Evolutionary conservation across 345 rosid species (phyloP).

Genomic region (Brassica juncea): DNA sequence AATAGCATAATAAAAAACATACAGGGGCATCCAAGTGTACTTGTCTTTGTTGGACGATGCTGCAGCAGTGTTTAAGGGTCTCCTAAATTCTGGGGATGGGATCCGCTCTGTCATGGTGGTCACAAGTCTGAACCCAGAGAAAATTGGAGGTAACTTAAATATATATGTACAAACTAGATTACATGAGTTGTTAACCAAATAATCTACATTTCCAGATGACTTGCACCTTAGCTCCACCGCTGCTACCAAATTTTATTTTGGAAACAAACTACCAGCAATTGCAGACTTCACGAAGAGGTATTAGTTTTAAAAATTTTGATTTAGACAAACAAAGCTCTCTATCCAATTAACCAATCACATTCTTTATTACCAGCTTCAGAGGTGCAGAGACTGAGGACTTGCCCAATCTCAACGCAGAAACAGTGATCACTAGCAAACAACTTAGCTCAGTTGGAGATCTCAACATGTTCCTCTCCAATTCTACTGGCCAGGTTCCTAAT

Average conservation of each 20-base stretch:
- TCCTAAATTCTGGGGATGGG: not conserved
- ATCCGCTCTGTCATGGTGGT: not conserved
- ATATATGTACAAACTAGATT: too few relatives aligned
- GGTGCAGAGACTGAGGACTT: not conserved
- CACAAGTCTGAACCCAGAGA: not conserved
- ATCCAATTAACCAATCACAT: not conserved
- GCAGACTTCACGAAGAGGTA: not conserved
- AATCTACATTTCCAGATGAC: not conserved
- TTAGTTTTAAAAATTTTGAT: too few relatives aligned
- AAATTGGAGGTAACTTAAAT: not conserved
- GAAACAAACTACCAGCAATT: not conserved
- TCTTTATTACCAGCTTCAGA: too few relatives aligned
- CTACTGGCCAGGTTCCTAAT: too few relatives aligned
- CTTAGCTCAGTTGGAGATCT: too few relatives aligned
- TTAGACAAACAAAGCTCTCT: too few relatives aligned
- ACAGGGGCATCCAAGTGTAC: not conserved
- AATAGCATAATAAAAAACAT: too few relatives aligned
- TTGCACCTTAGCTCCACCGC: not conserved
- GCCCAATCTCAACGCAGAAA: not conserved
- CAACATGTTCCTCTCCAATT: too few relatives aligned
- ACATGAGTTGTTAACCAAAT: too few relatives aligned
- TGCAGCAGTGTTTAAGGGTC: not conserved
- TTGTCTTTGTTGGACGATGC: not conserved
- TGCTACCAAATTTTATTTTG: not conserved
- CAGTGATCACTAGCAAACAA: too few relatives aligned